phyloP scores from a whole-genome alignment of 2,329 filamentous ascomycete genomes.

The Pseudogymnoascus sp. region DNA sequence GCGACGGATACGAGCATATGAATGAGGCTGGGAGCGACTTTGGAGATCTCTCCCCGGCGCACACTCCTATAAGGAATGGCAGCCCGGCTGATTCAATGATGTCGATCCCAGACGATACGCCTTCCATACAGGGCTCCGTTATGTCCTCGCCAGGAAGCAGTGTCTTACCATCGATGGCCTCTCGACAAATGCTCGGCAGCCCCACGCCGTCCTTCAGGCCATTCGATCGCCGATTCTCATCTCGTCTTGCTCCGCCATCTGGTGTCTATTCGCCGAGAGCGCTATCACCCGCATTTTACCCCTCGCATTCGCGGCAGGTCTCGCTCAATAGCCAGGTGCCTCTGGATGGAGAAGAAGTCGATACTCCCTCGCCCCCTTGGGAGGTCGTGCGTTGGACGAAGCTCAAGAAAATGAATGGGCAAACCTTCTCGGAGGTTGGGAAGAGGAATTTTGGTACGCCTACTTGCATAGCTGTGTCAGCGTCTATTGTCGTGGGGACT shows the following conservation, averaged over 20 bases:
- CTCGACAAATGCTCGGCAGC: constrained; percentile 58
- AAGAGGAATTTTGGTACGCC: constrained; percentile 88
- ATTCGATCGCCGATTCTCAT: constrained; percentile 92
- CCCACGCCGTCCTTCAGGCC: constrained; percentile 81
- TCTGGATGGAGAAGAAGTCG: constrained; percentile 56
- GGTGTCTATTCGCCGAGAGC: constrained; percentile 58
- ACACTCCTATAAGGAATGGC: constrained; percentile 47
- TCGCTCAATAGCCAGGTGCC: constrained; percentile 69
- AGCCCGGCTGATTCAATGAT: constrained; percentile 64
- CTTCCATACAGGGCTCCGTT: constrained; percentile 65
- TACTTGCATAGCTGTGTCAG: constrained; percentile 82
- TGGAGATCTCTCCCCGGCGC: constrained; percentile 50
- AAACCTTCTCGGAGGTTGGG: constrained; percentile 87
- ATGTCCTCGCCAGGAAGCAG: constrained; percentile 68
- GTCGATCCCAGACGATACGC: constrained; percentile 77
- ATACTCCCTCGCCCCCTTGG: constrained; percentile 78
- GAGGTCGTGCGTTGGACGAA: constrained; percentile 96
- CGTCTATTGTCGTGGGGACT: constrained; percentile 83
- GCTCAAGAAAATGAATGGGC: constrained; percentile 78
- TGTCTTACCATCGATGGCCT: constrained; percentile 61
- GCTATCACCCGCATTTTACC: constrained; percentile 63
- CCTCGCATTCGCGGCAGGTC: constrained; percentile 71
- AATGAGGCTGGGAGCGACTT: constrained; percentile 41
- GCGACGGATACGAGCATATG: constrained; percentile 27
- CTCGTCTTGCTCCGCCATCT: constrained; percentile 62